Evolutionary conservation across 306 rosid species (phyloP).

Genomic region (Malus fusca): DNA sequence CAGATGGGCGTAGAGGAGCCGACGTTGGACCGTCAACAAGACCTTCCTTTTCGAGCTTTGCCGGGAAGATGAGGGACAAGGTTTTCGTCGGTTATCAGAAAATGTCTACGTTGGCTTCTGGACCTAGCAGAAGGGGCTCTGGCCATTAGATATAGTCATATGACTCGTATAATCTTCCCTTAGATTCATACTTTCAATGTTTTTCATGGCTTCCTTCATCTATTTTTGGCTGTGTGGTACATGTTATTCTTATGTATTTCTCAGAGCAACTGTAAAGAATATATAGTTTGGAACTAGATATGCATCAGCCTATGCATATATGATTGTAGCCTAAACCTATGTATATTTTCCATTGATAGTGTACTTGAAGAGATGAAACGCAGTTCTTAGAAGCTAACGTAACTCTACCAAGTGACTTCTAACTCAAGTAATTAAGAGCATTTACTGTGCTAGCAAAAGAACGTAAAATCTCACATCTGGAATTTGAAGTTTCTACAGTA

Average conservation of each 20-base stretch:
- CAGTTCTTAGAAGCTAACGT: no score
- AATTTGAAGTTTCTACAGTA: no score
- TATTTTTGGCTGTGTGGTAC: neutral
- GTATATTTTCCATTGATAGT: neutral
- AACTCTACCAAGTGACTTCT: no score
- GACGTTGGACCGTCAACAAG: neutral
- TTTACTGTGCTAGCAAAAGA: no score
- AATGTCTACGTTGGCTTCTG: conserved; percentile 56
- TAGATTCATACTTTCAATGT: neutral
- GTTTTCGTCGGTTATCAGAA: conserved; percentile 24
- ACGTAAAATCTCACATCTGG: no score
- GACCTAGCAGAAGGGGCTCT: conserved; percentile 76
- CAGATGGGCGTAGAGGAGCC: conserved; percentile 1
- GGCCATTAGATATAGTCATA: conserved; percentile 44
- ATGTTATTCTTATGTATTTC: neutral
- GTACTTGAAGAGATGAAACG: no score
- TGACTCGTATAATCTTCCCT: neutral
- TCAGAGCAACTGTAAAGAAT: neutral
- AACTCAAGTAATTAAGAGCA: no score
- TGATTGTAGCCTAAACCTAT: neutral
- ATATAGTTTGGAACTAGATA: neutral
- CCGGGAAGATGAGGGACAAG: neutral
- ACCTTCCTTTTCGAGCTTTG: neutral
- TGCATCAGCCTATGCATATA: neutral
- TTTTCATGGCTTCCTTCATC: neutral